These are phyloP conservation scores for Penicillium nordicum DNA, from an alignment of 2,329 filamentous ascomycete species.

Conservation along the genomic window DNA sequence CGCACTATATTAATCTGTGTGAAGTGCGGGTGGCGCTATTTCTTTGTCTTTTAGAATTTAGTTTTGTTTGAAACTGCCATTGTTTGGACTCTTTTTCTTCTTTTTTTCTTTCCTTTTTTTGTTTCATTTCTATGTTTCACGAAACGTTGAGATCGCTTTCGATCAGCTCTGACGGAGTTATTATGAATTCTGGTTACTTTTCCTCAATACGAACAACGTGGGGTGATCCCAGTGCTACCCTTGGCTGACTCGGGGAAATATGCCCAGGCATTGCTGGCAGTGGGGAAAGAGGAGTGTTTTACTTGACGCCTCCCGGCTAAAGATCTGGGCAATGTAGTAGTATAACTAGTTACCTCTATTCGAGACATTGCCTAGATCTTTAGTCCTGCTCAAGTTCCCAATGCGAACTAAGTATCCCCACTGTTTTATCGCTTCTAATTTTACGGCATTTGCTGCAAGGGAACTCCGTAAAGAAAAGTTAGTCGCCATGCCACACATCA, in stretches of 20 bases:
- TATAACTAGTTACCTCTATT: not conserved
- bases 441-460: not conserved
- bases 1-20: too few species aligned
- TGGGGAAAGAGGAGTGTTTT: not conserved
- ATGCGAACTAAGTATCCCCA: not conserved
- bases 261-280: not conserved
- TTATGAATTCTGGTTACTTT: not conserved
- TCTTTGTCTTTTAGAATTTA: not conserved
- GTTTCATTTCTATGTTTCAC: not conserved
- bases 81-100: not conserved
- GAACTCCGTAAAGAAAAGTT: not conserved
- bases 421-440: not conserved
- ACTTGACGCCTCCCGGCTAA: not conserved
- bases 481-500: conserved; percentile 2
- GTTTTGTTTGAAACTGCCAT: not conserved
- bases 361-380: not conserved
- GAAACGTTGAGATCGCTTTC: not conserved
- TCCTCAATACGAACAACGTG: not conserved
- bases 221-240: not conserved
- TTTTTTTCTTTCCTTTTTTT: not conserved
- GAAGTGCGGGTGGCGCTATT: not conserved
- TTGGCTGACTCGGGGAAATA: not conserved
- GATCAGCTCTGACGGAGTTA: not conserved
- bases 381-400: not conserved
- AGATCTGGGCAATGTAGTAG: not conserved